Evolutionary conservation across 164 flowering plant species (phyloP), one percentile per base, ranked within the genome.

Genomic region (Piper longum): DNA sequence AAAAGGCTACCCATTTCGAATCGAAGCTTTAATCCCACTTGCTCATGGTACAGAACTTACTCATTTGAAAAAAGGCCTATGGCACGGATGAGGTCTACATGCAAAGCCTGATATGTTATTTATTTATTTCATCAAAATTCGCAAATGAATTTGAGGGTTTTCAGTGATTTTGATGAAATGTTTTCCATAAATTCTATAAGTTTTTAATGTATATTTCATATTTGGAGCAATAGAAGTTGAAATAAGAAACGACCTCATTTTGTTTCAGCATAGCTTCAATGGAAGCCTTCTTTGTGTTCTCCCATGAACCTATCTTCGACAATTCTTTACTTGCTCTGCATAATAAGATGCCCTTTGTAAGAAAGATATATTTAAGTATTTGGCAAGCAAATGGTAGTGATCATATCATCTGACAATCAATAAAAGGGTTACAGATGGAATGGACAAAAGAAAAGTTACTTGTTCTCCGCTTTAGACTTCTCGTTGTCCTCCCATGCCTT

Each of bases 401-500:
- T 48, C 52, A 48, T 48, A 44, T 48, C 9, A 48, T 44, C 52
- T 9, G 2, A 9, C 4, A 26, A 26, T 26, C 36, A 26, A 26
- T 26, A 26, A 26, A 26, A 26, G 36, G 36, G 36, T 26, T 26
- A 26, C 2, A 26, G 36, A 26, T 26, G 60, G 36, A 57, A 57
- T 19, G 4, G 7, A 57, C 12, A 57, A 19, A 57, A 5, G 8
- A 17, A 57, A 57, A 57, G 4, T 57, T 79, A 88, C 98, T 86
- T 93, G 83, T 90, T 88, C 68, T 85, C 84, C 43, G 84, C 87
- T 71, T 88, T 86, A 16, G 83, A 58, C 69, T 90, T 90, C 71
- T 90, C 97, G 57, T 72, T 82, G 7, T 93, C 99, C 74, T 88
- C 97, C 99, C 99, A 90, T 55, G 99, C 99, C 69, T 72, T 84